A percentile compares a stretch with the other conserved stretches of the same genome.
Evolutionary conservation across 2,329 filamentous ascomycete species (phyloP).

Genomic region (Xylaria arbuscula): DNA sequence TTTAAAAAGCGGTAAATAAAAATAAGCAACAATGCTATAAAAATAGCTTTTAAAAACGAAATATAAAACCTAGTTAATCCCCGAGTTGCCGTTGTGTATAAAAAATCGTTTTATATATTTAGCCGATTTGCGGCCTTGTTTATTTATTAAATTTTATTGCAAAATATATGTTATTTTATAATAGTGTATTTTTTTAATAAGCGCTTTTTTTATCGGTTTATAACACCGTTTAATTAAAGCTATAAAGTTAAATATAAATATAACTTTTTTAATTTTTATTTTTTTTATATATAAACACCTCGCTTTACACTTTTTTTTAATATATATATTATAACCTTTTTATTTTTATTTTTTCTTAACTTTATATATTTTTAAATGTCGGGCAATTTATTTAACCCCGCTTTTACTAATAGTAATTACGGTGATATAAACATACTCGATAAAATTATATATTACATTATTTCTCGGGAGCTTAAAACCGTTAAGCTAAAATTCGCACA

Average conservation of each 20-base stretch:
- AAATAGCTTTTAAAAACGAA: neutral
- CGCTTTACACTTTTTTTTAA: neutral
- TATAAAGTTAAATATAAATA: conserved; percentile 10
- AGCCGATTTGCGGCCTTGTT: neutral
- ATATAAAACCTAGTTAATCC: neutral
- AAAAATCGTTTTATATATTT: neutral
- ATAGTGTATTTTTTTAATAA: too few relatives aligned
- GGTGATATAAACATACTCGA: conserved; percentile 5
- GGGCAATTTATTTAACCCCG: conserved; percentile 5
- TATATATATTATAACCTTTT: too few relatives aligned
- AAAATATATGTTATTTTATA: too few relatives aligned
- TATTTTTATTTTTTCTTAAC: too few relatives aligned
- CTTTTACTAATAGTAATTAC: neutral
- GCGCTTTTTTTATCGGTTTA: too few relatives aligned
- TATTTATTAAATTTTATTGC: neutral
- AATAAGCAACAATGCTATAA: neutral
- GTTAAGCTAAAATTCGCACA: neutral
- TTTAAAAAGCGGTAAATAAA: neutral
- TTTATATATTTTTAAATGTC: conserved; percentile 13
- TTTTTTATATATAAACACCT: too few relatives aligned
- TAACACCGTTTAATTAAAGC: neutral
- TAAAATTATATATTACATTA: neutral
- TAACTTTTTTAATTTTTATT: too few relatives aligned
- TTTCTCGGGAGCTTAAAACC: neutral
- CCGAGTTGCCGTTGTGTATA: neutral